Base-by-base conservation (phyloP, 495 filamentous ascomycete genomes). In the Neurospora africana region DNA sequence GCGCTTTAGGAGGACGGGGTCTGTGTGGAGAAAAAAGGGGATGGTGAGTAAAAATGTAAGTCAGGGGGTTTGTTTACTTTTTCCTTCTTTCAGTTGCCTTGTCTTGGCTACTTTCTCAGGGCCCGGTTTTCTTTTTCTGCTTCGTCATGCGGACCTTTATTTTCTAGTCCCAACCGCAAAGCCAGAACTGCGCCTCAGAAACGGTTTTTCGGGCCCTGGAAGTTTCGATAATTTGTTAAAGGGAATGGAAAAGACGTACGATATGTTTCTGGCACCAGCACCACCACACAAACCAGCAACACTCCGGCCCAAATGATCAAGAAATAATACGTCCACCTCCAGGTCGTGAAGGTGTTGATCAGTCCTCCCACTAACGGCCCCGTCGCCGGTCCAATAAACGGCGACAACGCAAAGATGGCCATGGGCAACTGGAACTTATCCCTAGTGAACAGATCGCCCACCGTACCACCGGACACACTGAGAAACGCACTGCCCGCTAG, bases 211-310 rank as follows among this genome's bases (percentile, higher is more conserved):
- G 72, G 41, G 38, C 69, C 39, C 15, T 33, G 27, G 67, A 36
- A 39, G 11, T 35, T 39, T 21, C 30, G 9, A 27, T 37, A 10
- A 23, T 15, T 19, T 40, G n/a, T 41, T 23, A 13, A 73, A 23
- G 10, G 19, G 39, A 21, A 10, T 17, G 68, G 17, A 5, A 27
- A 83, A 65, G 27, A 33, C 82, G 21, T 72, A 86, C 92, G 92
- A 77, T 97, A 99, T 0, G 95, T 98, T 82, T 98, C 95, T 2
- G 95, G 95, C 3, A 97, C 93, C 30, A 94, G 85, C 27, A 93
- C 76, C 65, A 89, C 75, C 23, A 99, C 88, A 72, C 86, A 81
- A 7, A 83, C 79, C 10, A 94, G 82, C 73, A 91, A 78, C 33
- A 86, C 77, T 10, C 82, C 86, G 3, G 91, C 86, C 93, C 93